These are phyloP conservation scores for Phytomonas sp. DNA, from an alignment of 208 protist species.

Conservation along the genomic window DNA sequence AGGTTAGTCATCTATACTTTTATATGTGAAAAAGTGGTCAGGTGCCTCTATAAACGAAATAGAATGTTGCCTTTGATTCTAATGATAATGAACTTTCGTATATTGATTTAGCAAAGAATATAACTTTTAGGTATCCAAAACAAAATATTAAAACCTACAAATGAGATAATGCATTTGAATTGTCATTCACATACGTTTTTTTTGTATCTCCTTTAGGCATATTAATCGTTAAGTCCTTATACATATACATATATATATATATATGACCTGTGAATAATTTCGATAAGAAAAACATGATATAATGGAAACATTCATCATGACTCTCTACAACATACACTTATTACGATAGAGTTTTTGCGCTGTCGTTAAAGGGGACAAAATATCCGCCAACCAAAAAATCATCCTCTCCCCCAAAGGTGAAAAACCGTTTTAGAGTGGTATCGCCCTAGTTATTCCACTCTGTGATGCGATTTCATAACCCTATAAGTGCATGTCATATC, in stretches of 20 bases:
- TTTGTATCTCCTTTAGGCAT: background rate
- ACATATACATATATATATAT: background rate
- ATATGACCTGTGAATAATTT: constrained; percentile 4
- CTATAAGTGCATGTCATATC: constrained; percentile 92
- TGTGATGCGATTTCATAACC: constrained; percentile 37
- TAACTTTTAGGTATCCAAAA: background rate
- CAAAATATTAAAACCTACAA: background rate
- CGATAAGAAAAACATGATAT: background rate
- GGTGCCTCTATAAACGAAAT: background rate
- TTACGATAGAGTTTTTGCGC: background rate
- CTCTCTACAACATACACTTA: background rate
- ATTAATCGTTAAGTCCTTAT: background rate
- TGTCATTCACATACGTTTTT: background rate
- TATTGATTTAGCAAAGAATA: constrained; percentile 5
- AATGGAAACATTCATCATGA: background rate
- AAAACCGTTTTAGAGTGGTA: constrained; percentile 4
- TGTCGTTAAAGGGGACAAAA: background rate
- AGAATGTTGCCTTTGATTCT: background rate
- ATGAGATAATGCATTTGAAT: background rate
- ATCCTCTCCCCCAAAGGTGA: too few relatives aligned
- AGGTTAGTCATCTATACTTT: constrained; percentile 12
- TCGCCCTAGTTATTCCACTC: background rate
- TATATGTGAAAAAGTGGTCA: background rate
- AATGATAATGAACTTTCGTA: background rate
- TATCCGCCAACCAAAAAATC: background rate